Conservation (phyloP, 441 rosid genomes). For the Mallotus japonicus region DNA sequence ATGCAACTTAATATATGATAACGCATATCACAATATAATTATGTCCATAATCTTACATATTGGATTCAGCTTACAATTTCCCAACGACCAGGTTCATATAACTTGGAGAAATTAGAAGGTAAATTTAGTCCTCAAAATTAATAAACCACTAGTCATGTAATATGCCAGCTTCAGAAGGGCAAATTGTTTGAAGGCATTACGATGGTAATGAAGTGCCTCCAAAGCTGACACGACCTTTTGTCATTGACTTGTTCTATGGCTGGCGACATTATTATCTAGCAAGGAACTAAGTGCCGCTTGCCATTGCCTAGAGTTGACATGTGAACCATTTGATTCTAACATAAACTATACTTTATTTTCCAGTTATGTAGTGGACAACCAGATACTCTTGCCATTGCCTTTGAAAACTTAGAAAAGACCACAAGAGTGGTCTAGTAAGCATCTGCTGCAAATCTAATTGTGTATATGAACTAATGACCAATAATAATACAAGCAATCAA, state of each 20-base stretch:
- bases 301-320: neutral
- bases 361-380: too few relatives aligned
- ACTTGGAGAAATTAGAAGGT: neutral
- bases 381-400: too few relatives aligned
- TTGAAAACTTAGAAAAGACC: too few relatives aligned
- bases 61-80: too few relatives aligned
- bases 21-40: too few relatives aligned
- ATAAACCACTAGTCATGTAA: neutral
- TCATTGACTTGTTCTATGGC: neutral
- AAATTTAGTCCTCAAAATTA: neutral
- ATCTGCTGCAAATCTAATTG: neutral
- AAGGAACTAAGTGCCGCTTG: neutral
- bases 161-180: slow-evolving; percentile 1
- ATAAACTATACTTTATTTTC: too few relatives aligned
- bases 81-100: neutral
- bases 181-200: neutral
- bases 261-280: neutral
- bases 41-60: too few relatives aligned
- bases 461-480: neutral
- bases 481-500: neutral
- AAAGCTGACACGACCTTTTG: neutral
- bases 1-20: too few relatives aligned
- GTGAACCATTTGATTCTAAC: too few relatives aligned
- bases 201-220: neutral
- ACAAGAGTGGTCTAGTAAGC: too few relatives aligned